These are phyloP conservation scores for Lasiosphaeria hispida DNA, from an alignment of 495 filamentous ascomycete species.

Conservation along the genomic window DNA sequence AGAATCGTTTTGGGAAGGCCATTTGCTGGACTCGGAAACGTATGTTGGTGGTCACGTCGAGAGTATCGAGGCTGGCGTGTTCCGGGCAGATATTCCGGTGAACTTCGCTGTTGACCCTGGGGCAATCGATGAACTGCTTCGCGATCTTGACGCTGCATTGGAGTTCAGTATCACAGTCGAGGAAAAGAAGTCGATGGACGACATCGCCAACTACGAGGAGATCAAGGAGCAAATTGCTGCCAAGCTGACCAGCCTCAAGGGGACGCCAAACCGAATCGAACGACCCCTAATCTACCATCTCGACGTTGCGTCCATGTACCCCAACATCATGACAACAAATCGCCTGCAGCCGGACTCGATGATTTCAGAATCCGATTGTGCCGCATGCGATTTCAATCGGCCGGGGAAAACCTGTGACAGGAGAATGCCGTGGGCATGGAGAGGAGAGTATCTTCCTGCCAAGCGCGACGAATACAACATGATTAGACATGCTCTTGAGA, in stretches of 20 bases:
- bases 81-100: conserved; percentile 90
- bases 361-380: conserved; percentile 93
- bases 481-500: conserved; percentile 90
- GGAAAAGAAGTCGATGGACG: conserved; percentile 89
- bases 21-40: conserved; percentile 92
- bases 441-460: conserved; percentile 94
- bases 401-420: conserved; percentile 97
- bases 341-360: conserved; percentile 96
- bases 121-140: conserved; percentile 83
- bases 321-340: conserved; percentile 99
- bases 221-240: conserved; percentile 80
- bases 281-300: conserved; percentile 94
- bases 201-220: conserved; percentile 90
- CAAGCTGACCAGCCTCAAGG: conserved; percentile 69
- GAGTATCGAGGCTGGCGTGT: conserved; percentile 98
- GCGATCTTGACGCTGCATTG: conserved; percentile 85
- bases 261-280: conserved; percentile 77
- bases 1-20: conserved; percentile 95
- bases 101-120: conserved; percentile 84
- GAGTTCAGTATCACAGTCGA: conserved; percentile 91
- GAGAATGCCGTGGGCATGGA: conserved; percentile 94
- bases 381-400: conserved; percentile 96
- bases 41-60: conserved; percentile 99
- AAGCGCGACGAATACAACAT: conserved; percentile 99
- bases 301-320: conserved; percentile 99